Conservation (phyloP, 441 rosid genomes). For the Pelargonium myrrhifolium region DNA sequence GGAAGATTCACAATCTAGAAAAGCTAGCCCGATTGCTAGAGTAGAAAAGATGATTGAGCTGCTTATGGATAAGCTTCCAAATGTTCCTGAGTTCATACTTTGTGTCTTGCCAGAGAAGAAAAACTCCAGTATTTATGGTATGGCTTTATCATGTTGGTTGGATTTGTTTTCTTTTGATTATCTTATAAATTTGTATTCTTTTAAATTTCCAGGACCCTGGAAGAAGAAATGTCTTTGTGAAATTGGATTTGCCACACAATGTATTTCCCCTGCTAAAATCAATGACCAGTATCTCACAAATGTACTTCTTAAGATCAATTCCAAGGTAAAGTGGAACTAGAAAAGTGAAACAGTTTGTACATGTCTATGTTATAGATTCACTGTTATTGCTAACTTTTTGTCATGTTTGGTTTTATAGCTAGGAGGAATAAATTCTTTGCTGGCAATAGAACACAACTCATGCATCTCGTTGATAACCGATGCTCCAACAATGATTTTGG, state of each 20-base stretch:
- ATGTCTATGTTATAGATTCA: constrained; percentile 11
- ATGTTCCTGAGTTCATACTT: constrained; percentile 54
- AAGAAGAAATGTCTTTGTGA: constrained; percentile 67
- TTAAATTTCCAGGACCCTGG: constrained; percentile 68
- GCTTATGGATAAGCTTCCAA: constrained; percentile 49
- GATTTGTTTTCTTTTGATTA: not conserved
- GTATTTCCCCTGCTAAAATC: constrained; percentile 66
- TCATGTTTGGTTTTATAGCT: constrained; percentile 42
- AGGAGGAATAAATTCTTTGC: constrained; percentile 87
- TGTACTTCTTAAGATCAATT: constrained; percentile 77
- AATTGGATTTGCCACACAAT: constrained; percentile 72
- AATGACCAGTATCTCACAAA: constrained; percentile 85
- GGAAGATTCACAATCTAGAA: constrained; percentile 55
- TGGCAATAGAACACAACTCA: constrained; percentile 51
- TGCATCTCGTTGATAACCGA: constrained; percentile 48
- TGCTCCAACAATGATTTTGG: constrained; percentile 82
- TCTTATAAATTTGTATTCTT: constrained; percentile 17
- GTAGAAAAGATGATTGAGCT: constrained; percentile 70
- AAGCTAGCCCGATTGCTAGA: constrained; percentile 50
- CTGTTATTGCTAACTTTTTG: constrained; percentile 7
- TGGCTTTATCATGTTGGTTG: constrained; percentile 8
- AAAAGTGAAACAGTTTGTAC: constrained; percentile 6
- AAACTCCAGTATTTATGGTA: constrained; percentile 80
- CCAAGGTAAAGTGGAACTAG: constrained; percentile 53
- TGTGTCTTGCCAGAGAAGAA: constrained; percentile 84